Conservation (phyloP, 1,139 yeast genomes). For the Debaryomyces nepalensis region DNA sequence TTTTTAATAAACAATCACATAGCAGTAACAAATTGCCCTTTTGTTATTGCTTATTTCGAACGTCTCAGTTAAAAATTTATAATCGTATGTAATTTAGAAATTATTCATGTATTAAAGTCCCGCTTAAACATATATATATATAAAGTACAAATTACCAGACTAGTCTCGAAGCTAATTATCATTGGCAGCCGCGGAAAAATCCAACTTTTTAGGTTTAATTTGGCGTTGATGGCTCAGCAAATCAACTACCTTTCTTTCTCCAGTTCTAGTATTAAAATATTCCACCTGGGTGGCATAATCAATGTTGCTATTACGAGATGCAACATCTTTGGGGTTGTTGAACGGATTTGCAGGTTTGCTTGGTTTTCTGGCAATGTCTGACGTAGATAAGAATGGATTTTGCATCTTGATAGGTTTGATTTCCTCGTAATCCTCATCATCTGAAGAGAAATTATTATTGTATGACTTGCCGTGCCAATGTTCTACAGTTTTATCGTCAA, state of each 20-base stretch:
- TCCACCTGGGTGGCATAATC: slow-evolving; percentile 48
- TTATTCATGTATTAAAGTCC: slow-evolving; percentile 8
- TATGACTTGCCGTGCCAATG: slow-evolving; percentile 46
- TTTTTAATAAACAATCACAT: background rate
- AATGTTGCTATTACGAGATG: slow-evolving; percentile 16
- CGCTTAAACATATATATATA: slow-evolving; percentile 9
- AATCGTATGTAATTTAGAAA: background rate
- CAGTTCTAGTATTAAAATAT: slow-evolving; percentile 42
- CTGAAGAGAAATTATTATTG: slow-evolving; percentile 32
- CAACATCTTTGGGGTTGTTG: background rate
- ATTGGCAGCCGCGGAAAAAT: slow-evolving; percentile 24
- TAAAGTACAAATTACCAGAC: slow-evolving; percentile 1
- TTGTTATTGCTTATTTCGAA: background rate
- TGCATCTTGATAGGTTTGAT: slow-evolving; percentile 8
- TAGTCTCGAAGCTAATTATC: background rate
- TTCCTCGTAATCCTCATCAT: slow-evolving; percentile 28
- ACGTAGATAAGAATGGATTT: slow-evolving; percentile 6
- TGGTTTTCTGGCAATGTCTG: background rate
- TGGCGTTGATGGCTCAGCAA: slow-evolving; percentile 40
- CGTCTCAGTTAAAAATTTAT: background rate
- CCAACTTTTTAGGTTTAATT: slow-evolving; percentile 47
- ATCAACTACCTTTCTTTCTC: slow-evolving; percentile 39
- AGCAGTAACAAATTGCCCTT: too few species aligned
- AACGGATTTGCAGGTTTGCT: slow-evolving; percentile 13
- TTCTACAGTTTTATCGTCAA: slow-evolving; percentile 36